Percentiles rank a stretch among this genome's conserved stretches.
These are phyloP conservation scores for Rutstroemia sp. DNA, from an alignment of 2,329 filamentous ascomycete species.

Conservation along the genomic window DNA sequence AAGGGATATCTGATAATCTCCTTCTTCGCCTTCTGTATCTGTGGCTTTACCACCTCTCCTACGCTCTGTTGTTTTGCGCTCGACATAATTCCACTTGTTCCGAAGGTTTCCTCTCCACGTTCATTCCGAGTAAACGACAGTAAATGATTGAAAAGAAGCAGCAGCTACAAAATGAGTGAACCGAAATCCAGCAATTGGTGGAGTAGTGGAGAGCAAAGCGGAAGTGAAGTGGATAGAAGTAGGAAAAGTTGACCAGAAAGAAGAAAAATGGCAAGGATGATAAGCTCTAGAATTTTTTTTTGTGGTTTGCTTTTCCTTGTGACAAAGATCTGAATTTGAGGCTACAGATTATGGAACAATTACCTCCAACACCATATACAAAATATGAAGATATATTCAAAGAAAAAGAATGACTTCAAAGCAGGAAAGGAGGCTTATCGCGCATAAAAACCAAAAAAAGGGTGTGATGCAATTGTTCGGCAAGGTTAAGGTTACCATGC, in stretches of 20 bases:
- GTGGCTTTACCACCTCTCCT: slow-evolving; percentile 6
- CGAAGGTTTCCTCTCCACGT: slow-evolving; percentile 21
- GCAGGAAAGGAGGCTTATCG: no score
- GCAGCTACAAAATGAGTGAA: background rate
- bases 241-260: slow-evolving; percentile 1
- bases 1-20: slow-evolving; percentile 56
- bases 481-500: no score
- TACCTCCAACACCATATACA: background rate
- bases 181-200: background rate
- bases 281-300: background rate
- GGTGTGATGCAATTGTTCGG: no score
- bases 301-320: background rate
- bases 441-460: no score
- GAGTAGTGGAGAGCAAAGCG: background rate
- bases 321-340: background rate
- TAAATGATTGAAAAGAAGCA: background rate
- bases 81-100: slow-evolving; percentile 10
- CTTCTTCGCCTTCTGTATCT: slow-evolving; percentile 20
- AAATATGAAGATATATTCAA: background rate
- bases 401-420: background rate
- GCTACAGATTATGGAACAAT: background rate
- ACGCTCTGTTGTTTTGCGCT: slow-evolving; percentile 12
- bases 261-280: background rate
- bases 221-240: slow-evolving; percentile 3
- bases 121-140: slow-evolving; percentile 2